Conservation (phyloP, 345 rosid genomes). For the Salix koriyanagi region DNA sequence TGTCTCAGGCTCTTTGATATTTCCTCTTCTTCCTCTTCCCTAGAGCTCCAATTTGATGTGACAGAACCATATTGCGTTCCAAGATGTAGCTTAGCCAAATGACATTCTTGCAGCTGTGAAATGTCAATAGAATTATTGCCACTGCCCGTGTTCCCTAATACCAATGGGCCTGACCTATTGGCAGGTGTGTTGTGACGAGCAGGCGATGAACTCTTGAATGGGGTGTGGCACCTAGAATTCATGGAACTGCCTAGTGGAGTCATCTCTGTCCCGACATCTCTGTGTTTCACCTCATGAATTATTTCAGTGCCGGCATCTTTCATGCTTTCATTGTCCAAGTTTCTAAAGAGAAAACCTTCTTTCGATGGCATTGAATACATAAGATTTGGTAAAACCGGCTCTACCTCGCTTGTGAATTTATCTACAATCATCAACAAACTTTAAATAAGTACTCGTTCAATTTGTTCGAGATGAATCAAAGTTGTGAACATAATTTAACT, state of each 20-base stretch:
- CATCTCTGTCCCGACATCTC: constrained; percentile 90
- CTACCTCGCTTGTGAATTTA: constrained; percentile 70
- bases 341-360: constrained; percentile 73
- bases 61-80: constrained; percentile 60
- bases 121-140: constrained; percentile 48
- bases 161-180: constrained; percentile 75
- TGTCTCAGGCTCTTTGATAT: constrained; percentile 83
- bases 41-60: constrained; percentile 77
- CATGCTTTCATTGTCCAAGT: constrained; percentile 38
- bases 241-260: constrained; percentile 80
- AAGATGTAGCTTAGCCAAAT: constrained; percentile 65
- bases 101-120: constrained; percentile 59
- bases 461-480: background rate
- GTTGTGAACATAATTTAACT: background rate
- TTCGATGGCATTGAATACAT: constrained; percentile 53
- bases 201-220: constrained; percentile 65
- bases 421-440: constrained; percentile 41
- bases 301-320: constrained; percentile 48
- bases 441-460: background rate
- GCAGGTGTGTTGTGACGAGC: constrained; percentile 94
- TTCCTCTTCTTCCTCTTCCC: constrained; percentile 89
- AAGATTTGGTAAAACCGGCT: constrained; percentile 46
- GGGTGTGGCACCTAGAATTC: constrained; percentile 79
- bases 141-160: constrained; percentile 27
- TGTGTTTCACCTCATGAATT: constrained; percentile 47